Base-by-base conservation (phyloP, 2,329 filamentous ascomycete genomes). In the Penicillium sp. region DNA sequence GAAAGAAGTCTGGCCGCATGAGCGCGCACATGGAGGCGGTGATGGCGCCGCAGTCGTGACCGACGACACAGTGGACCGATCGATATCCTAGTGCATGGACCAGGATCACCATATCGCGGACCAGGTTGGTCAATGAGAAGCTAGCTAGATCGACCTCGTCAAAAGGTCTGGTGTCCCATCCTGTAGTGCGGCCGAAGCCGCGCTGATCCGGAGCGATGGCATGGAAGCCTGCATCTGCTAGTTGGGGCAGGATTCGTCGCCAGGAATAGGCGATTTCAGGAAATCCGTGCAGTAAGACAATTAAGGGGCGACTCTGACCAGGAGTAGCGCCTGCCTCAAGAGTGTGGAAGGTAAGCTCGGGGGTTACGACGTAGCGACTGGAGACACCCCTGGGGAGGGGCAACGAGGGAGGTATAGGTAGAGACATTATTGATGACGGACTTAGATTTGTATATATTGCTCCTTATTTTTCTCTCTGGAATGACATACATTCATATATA, bases 241-340 rank as follows among this genome's bases (percentile, higher is more conserved):
- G 75, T 0, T 74, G 67, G 6, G 81, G 79, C 63, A 89, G 78
- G 33, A 88, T 72, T 53, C 85, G 84, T 49, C 86, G 82, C 85
- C 86, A 89, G 45, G 86, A 88, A 68, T 82, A 89, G 26, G 87
- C 85, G 2, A 89, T 76, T 65, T 89, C 86, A 1, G 87, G 87
- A 59, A 83, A 89, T 35, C 87, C 87, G 69, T 88, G 86, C 46
- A 83, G 79, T 47, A 87, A 81, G 6, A 89, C 68, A 8, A 89
- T 72, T 11, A 89, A 77, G 1, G 85, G 85, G 6, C 75, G 77
- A 23, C 72, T 64, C 14, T 64, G 68, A 14, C 66, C 54, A 3
- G 74, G 68, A 25, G 71, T 67, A 33, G 75, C 67, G 41, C 84
- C 82, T 15, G 84, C 77, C 61, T 82, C 79, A 18, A 88, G 76